Evolutionary conservation across 805 yeast species (phyloP), one percentile per base, ranked within the genome.

Genomic region (Citeromyces nyonsensis): DNA sequence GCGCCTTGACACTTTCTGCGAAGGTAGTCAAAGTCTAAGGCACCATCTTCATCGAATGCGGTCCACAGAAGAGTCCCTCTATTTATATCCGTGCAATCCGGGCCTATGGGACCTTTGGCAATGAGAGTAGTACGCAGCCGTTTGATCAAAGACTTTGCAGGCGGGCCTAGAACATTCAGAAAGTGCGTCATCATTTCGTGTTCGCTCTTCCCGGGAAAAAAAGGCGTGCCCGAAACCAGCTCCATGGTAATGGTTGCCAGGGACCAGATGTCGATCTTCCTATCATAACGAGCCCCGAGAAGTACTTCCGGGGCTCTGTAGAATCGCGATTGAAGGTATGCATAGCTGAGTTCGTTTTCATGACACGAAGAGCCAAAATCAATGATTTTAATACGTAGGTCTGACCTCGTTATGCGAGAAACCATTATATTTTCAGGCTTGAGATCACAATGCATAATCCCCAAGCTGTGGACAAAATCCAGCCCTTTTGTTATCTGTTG

Each of bases 191-290:
- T 42, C 30, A 69, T 63, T 29, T 66, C 71, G 22, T 54, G 46
- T 38, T 70, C 76, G 35, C 60, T 60, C 28, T 52, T 56, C 1
- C 69, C 71, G 4, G 73, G 67, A 26, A 69, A 57, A 9, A 68
- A 37, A 0, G 52, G 69, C 38, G 22, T 58, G 40, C 77, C 77
- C 43, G 40, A 63, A 42, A 80, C 86, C 31, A 88, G 57, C 52
- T 91, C 99, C 2, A 91, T 93, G 24, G 84, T 71, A 32, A 91
- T 83, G 49, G 96, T 81, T 0, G 95, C 98, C 29, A 86, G 58
- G 0, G 97, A 88, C 99, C 99, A 91, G 73, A 88, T 56, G 42
- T 69, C 77, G 25, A 70, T 69, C 40, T 55, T 61, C n/a, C 50
- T 48, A 37, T 57, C 48, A 43, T 78, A 79, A 24, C 71, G 56